Evolutionary conservation across 2,329 filamentous ascomycete genomes (phyloP), one percentile per base, ranked within the genome.

Genomic region (Aspergillus tubingensis): DNA sequence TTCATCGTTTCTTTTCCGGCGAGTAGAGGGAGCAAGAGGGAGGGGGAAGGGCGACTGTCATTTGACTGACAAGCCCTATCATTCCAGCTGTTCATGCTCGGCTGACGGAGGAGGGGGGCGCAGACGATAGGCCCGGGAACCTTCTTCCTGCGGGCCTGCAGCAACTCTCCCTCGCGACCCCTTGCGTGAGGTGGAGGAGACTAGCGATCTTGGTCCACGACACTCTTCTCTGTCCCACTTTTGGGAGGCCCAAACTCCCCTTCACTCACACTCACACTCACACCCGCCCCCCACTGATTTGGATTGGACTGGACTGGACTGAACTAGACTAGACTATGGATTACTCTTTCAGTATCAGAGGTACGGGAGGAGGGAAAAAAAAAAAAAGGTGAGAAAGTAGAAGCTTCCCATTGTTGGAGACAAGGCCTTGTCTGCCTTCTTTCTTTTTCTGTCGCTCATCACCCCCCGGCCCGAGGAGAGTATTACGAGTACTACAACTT

Each of bases 101-200:
- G 59, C 62, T 65, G 63, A 63, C 54, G 57, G 59, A 58, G 57
- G 59, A 58, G 61, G 48, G 53, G 47, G 41, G 48, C 19, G 52
- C 55, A 58, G 50, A 48, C 57, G 59, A 68, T 68, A 68, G 65
- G 65, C 62, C 63, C 62, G 64, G 65, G 59, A 67, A 49, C 54
- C 62, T 64, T 66, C 63, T 67, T 67, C 60, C 59, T 58, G 57
- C 54, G 57, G 47, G 57, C 47, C 54, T 65, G 60, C 60, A 57
- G 57, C 58, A 58, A 32, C 59, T 57, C 59, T 15, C 32, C 32
- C 53, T 58, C 59, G 23, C 62, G 36, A 66, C 66, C 66, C 66
- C 66, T 68, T 68, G 66, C 66, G 63, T 66, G 58, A 59, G 51
- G 62, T 61, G 64, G 64, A 62, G 60, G 23, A 19, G 43, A 53